These are phyloP conservation scores for Podaxis rugospora DNA, from an alignment of 768 basidiomycete genomes.

Conservation along the genomic window DNA sequence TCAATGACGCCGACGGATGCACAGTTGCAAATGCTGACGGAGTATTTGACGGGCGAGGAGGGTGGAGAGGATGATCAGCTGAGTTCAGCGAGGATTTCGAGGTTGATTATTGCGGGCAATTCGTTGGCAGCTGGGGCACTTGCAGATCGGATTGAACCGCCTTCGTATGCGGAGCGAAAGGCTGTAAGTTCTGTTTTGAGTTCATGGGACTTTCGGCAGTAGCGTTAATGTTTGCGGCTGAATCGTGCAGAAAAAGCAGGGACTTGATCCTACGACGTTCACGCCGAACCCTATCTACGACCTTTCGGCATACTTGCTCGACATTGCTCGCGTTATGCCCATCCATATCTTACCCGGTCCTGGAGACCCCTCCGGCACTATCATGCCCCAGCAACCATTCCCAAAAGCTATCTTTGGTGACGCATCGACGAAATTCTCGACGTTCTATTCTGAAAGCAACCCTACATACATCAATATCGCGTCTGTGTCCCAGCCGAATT, in stretches of 20 bases:
- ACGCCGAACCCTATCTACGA: conserved; percentile 70
- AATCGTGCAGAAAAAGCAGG: conserved; percentile 53
- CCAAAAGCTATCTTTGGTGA: conserved; percentile 88
- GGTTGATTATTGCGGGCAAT: conserved; percentile 88
- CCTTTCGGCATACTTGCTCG: conserved; percentile 66
- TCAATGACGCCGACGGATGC: conserved; percentile 57
- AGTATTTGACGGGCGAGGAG: conserved; percentile 83
- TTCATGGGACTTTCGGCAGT: neutral
- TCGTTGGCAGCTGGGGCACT: conserved; percentile 57
- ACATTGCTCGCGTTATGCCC: conserved; percentile 74
- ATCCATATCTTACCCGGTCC: conserved; percentile 88
- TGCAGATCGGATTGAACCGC: conserved; percentile 26
- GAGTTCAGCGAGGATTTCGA: conserved; percentile 67
- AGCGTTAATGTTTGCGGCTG: conserved; percentile 6
- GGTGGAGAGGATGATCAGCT: conserved; percentile 66
- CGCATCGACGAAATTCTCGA: conserved; percentile 44
- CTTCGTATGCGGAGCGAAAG: conserved; percentile 45
- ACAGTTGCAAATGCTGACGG: conserved; percentile 81
- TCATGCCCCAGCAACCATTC: conserved; percentile 91
- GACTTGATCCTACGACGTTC: conserved; percentile 61
- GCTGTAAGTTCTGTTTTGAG: conserved; percentile 35
- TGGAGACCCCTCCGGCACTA: conserved; percentile 81
- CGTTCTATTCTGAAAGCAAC: conserved; percentile 82
- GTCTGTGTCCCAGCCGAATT: conserved; percentile 29
- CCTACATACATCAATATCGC: conserved; percentile 78